A percentile compares a stretch with the other conserved stretches of the same genome.
phyloP scores from a whole-genome alignment of 108 stramenopile genomes.

The Pseudonitzschia delicatissima region DNA sequence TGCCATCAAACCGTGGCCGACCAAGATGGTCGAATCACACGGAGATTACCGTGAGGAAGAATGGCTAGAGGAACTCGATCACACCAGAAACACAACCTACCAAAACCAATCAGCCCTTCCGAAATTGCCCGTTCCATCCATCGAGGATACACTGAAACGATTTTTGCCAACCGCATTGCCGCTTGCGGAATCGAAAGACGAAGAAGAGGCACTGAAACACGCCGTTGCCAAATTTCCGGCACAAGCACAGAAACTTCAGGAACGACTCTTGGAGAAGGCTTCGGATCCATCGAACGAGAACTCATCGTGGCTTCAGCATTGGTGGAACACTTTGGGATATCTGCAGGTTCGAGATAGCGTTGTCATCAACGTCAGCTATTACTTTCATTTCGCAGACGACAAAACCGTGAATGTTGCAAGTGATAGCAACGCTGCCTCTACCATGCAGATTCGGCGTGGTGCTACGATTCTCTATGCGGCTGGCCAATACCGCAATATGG shows the following conservation, averaged over 20 bases:
- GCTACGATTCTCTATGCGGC: slow-evolving; percentile 69
- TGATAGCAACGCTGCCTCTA: not conserved
- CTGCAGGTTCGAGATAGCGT: slow-evolving; percentile 85
- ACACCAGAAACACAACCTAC: slow-evolving; percentile 46
- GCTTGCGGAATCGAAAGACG: slow-evolving; percentile 54
- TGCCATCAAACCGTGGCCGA: slow-evolving; percentile 48
- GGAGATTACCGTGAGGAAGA: slow-evolving; percentile 74
- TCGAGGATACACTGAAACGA: slow-evolving; percentile 60
- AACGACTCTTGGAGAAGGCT: slow-evolving; percentile 50
- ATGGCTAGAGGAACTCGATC: slow-evolving; percentile 60
- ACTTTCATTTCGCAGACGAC: slow-evolving; percentile 82
- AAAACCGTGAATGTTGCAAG: slow-evolving; percentile 33
- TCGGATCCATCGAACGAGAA: slow-evolving; percentile 45
- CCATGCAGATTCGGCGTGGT: slow-evolving; percentile 39
- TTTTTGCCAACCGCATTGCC: slow-evolving; percentile 73
- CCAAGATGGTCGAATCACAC: slow-evolving; percentile 55
- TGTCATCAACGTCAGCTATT: slow-evolving; percentile 85
- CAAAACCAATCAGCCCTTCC: slow-evolving; percentile 57
- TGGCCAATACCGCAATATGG: slow-evolving; percentile 68
- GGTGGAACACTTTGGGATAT: slow-evolving; percentile 89
- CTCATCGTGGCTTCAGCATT: slow-evolving; percentile 74
- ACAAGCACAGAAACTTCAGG: slow-evolving; percentile 59
- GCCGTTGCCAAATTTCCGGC: slow-evolving; percentile 56
- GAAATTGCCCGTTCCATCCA: slow-evolving; percentile 63
- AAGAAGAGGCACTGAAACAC: slow-evolving; percentile 41